These are phyloP conservation scores for Phaeodactylum tricornutum DNA, from an alignment of 108 stramenopile species.

Conservation along the genomic window DNA sequence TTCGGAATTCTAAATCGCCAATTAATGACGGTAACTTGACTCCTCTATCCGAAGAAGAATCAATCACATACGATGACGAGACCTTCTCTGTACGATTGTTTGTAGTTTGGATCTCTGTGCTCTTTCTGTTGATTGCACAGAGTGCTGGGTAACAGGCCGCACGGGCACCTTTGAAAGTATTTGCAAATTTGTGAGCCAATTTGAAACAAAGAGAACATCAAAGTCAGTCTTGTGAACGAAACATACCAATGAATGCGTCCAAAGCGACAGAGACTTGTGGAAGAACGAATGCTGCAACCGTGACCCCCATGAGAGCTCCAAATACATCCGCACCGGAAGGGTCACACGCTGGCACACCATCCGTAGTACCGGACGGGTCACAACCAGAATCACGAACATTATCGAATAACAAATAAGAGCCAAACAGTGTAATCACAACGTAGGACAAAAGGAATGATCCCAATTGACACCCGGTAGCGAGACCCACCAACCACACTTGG, in stretches of 20 bases:
- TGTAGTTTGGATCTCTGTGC: neutral
- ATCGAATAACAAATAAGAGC: conserved; percentile 30
- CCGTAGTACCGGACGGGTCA: conserved; percentile 35
- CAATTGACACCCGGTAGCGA: conserved; percentile 30
- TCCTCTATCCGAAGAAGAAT: conserved; percentile 44
- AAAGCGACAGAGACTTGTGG: conserved; percentile 28
- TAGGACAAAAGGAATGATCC: neutral
- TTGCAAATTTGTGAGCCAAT: neutral
- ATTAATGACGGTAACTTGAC: conserved; percentile 23
- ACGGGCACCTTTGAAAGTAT: conserved; percentile 27
- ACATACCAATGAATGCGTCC: conserved; percentile 27
- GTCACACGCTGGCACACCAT: conserved; percentile 21
- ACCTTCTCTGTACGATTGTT: neutral
- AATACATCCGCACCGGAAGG: conserved; percentile 28
- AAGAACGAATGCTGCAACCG: conserved; percentile 30
- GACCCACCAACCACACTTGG: conserved; percentile 18
- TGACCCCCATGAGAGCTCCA: conserved; percentile 37
- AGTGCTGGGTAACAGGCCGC: conserved; percentile 36
- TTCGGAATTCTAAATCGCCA: conserved; percentile 42
- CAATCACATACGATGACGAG: conserved; percentile 39
- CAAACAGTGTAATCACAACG: conserved; percentile 18
- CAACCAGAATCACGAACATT: conserved; percentile 30
- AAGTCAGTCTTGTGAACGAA: neutral
- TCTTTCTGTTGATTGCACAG: conserved; percentile 26
- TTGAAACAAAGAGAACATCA: neutral